These are phyloP conservation scores for Jasminum sambac DNA, from an alignment of 257 asterid species.

Conservation along the genomic window DNA sequence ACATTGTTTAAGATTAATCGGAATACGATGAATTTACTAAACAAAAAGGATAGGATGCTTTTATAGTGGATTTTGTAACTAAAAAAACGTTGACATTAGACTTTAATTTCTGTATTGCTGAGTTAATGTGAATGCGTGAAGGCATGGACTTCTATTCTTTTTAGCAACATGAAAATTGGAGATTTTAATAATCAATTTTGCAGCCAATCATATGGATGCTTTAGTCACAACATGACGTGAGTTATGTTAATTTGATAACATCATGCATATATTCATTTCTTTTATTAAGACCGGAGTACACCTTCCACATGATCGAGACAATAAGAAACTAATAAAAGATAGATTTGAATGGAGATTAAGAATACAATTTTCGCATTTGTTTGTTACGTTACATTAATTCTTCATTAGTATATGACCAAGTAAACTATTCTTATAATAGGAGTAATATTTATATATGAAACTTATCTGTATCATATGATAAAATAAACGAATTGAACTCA, in stretches of 20 bases:
- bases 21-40: background rate
- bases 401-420: too few relatives aligned
- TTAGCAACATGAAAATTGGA: background rate
- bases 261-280: background rate
- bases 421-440: too few relatives aligned
- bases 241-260: background rate
- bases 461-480: too few relatives aligned
- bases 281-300: background rate
- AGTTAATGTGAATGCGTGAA: background rate
- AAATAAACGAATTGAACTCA: too few relatives aligned
- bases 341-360: too few relatives aligned
- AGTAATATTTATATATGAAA: too few relatives aligned
- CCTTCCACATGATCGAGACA: background rate
- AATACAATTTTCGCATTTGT: too few relatives aligned
- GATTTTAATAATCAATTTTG: background rate
- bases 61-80: background rate
- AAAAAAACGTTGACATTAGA: background rate
- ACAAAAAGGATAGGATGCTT: background rate
- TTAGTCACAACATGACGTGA: background rate
- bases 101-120: background rate
- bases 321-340: background rate
- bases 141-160: background rate
- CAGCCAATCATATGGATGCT: background rate
- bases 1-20: slow-evolving; percentile 3
- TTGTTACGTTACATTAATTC: too few relatives aligned